phyloP scores from a whole-genome alignment of 2,329 filamentous ascomycete species.

The Colletotrichum sp. region DNA sequence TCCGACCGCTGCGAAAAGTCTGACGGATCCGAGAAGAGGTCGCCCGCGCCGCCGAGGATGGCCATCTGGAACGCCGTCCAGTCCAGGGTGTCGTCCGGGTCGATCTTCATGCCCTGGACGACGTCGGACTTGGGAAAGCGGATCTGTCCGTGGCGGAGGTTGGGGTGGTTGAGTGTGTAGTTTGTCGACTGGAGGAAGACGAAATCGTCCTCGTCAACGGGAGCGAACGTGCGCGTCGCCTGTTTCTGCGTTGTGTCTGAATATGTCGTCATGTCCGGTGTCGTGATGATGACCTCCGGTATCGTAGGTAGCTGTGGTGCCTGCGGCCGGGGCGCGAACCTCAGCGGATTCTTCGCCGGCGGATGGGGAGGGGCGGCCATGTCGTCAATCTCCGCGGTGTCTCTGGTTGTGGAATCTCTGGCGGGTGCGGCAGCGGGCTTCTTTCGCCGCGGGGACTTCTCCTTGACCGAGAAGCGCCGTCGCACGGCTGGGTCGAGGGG shows the following conservation, averaged over 20 bases:
- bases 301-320: slow-evolving; percentile 42
- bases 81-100: slow-evolving; percentile 58
- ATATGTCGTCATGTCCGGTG: slow-evolving; percentile 1
- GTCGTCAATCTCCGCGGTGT: neutral
- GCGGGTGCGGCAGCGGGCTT: neutral
- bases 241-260: neutral
- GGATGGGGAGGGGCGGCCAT: slow-evolving; percentile 29
- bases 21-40: slow-evolving; percentile 49
- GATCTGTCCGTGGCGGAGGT: slow-evolving; percentile 61
- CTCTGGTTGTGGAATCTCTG: slow-evolving; percentile 9
- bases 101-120: slow-evolving; percentile 37
- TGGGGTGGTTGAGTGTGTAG: slow-evolving; percentile 52
- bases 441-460: slow-evolving; percentile 10
- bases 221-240: slow-evolving; percentile 19
- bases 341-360: slow-evolving; percentile 32
- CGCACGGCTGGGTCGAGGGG: slow-evolving; percentile 25
- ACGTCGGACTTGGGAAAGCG: slow-evolving; percentile 52
- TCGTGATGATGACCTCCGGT: slow-evolving; percentile 37
- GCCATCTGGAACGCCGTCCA: slow-evolving; percentile 72
- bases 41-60: slow-evolving; percentile 61
- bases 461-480: slow-evolving; percentile 26
- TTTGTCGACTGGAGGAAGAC: slow-evolving; percentile 54
- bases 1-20: slow-evolving; percentile 43
- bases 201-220: slow-evolving; percentile 45
- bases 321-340: slow-evolving; percentile 13